phyloP scores from a whole-genome alignment of 2,329 filamentous ascomycete genomes.

The Capronia coronata region DNA sequence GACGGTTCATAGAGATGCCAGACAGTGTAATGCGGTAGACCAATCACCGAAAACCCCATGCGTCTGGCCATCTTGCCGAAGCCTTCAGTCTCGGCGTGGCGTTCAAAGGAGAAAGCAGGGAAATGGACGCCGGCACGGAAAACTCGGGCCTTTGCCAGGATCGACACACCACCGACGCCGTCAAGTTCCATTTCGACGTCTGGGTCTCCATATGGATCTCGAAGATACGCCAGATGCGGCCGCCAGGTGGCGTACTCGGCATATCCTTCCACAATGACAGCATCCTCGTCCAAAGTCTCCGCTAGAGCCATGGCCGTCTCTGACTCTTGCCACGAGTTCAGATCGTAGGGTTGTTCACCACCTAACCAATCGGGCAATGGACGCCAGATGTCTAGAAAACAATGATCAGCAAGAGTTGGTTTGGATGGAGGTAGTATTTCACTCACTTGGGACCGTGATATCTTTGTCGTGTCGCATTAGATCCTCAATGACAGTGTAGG shows the following conservation, averaged over 20 bases:
- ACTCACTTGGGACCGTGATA: conserved; percentile 93
- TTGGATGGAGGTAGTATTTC: not conserved
- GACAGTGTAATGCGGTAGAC: conserved; percentile 93
- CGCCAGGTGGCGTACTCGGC: conserved; percentile 98
- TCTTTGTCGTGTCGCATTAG: conserved; percentile 99
- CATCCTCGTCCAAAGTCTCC: conserved; percentile 92
- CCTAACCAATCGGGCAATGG: conserved; percentile 98
- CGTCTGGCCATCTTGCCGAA: conserved; percentile 99
- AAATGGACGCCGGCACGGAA: conserved; percentile 96
- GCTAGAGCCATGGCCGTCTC: conserved; percentile 90
- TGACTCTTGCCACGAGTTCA: conserved; percentile 99
- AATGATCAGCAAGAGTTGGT: not conserved
- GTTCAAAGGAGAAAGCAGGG: conserved; percentile 96
- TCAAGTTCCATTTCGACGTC: conserved; percentile 99
- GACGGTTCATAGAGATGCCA: conserved; percentile 99
- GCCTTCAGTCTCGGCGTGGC: conserved; percentile 95
- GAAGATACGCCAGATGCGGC: conserved; percentile 90
- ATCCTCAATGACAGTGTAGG: conserved; percentile 93
- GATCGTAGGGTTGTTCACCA: conserved; percentile 93
- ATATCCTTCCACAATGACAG: conserved; percentile 97
- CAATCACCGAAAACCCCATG: conserved; percentile 93
- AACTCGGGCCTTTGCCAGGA: conserved; percentile 89
- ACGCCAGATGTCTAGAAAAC: conserved; percentile 84
- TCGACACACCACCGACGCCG: conserved; percentile 85
- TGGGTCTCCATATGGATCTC: conserved; percentile 93